These are phyloP conservation scores for Acorus calamus DNA, from an alignment of 106 monocot genomes.

Conservation along the genomic window DNA sequence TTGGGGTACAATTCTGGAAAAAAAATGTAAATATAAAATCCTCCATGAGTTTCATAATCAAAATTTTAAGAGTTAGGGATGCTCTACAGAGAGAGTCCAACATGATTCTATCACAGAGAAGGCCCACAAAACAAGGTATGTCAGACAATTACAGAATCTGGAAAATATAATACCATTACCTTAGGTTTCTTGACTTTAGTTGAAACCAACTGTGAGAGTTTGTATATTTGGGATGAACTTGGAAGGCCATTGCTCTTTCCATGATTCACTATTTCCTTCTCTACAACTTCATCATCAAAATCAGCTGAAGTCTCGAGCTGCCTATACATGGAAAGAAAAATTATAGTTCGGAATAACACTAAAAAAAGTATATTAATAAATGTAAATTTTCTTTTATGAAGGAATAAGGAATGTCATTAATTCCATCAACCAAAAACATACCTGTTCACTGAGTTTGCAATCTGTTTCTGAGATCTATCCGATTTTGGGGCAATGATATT, in stretches of 20 bases:
- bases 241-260: neutral
- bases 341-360: neutral
- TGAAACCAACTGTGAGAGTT: constrained; percentile 19
- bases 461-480: constrained; percentile 11
- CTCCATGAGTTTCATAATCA: neutral
- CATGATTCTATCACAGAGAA: too few species aligned
- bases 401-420: too few species aligned
- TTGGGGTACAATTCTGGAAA: neutral
- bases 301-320: constrained; percentile 32
- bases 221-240: constrained; percentile 9
- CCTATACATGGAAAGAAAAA: constrained; percentile 25
- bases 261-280: constrained; percentile 4
- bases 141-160: too few species aligned
- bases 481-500: constrained; percentile 14
- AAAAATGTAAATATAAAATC: neutral
- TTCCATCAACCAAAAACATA: constrained; percentile 4
- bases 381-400: too few species aligned
- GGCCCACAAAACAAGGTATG: too few species aligned
- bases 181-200: constrained; percentile 36
- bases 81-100: too few species aligned
- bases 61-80: neutral
- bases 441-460: constrained; percentile 21
- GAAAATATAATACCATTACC: constrained; percentile 16
- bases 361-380: too few species aligned
- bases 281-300: constrained; percentile 63